Base-by-base conservation (phyloP, 371 early-diverging fungal genomes). In the Paramicrosporidium saccamoebae region DNA sequence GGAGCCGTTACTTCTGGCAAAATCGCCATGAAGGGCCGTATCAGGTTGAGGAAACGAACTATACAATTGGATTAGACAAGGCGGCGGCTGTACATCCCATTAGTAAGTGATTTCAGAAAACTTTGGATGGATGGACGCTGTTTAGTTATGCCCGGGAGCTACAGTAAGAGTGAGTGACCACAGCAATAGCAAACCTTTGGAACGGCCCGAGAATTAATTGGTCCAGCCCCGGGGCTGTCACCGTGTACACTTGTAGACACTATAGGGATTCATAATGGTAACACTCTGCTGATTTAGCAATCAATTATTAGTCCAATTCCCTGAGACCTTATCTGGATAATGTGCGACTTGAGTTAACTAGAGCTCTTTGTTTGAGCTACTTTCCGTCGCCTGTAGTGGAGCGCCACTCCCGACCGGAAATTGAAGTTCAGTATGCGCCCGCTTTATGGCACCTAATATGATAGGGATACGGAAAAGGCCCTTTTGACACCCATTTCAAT, bases 1-100 rank as follows among this genome's bases (percentile, higher is more conserved):
- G 96, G 95, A 17, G 82, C 51, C 20, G 68, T 60, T 23, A 98
- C 77, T 52, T 94, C 94, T 12, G 99, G 99, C 42, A 98, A 60
- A 32, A 81, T 52, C 32, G 75, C 69, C 62, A 90, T 77, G 46
- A 98, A 96, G 23, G 99, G 99, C 62, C 75, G 57, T 39, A 97
- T 68, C 29, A 94, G 57, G 37, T 82, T 68, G 30, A 98, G 66
- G 29, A 86, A 58, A 34, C 95, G 74, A 55, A 84, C 74, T 73
- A 29, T 19, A 26, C 12, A 29, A 16, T 15, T 24, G 25, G 14
- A 7, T 15, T n/a, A n/a, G n/a, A n/a, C n/a, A n/a, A n/a, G n/a
- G n/a, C n/a, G n/a, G n/a, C n/a, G n/a, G n/a, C n/a, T n/a, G n/a
- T n/a, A n/a, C n/a, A n/a, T n/a, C n/a, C n/a, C n/a, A n/a, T n/a